Percentiles rank a stretch among this genome's conserved stretches.
Evolutionary conservation across 169 alveolate species (phyloP).

Genomic region (Ichthyophthirius multifiliis): DNA sequence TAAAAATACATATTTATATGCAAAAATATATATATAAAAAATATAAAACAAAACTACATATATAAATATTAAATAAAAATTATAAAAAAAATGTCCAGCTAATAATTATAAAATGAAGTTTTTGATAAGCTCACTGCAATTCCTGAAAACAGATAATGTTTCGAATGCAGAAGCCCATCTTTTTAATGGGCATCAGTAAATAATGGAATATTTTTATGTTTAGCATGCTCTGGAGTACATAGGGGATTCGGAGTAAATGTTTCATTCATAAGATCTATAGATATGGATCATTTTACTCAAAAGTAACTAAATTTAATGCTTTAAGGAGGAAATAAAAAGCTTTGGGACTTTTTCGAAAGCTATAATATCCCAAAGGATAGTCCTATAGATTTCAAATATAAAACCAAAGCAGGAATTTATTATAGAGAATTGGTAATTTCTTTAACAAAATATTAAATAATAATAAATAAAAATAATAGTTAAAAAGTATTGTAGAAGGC

Average conservation of each 20-base stretch:
- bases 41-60: too few species aligned
- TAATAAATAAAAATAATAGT: not conserved
- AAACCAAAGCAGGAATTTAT: conserved; percentile 20
- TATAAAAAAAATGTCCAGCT: not conserved
- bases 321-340: conserved; percentile 82
- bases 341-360: conserved; percentile 56
- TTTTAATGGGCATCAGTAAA: conserved; percentile 97
- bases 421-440: conserved; percentile 17
- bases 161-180: conserved; percentile 91
- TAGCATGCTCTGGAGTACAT: conserved; percentile 94
- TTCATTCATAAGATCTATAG: conserved; percentile 91
- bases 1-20: too few species aligned
- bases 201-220: conserved; percentile 93
- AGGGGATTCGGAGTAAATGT: conserved; percentile 93
- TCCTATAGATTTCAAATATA: conserved; percentile 13
- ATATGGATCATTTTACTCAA: conserved; percentile 94
- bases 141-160: conserved; percentile 66
- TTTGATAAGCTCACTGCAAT: not conserved
- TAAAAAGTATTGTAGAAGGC: conserved; percentile 10
- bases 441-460: not conserved
- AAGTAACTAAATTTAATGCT: conserved; percentile 85
- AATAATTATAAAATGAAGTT: not conserved
- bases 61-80: too few species aligned
- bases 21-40: too few species aligned
- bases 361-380: conserved; percentile 9